These are phyloP conservation scores for Silene noctiflora DNA, from an alignment of 179 eudicot genomes.

Conservation along the genomic window DNA sequence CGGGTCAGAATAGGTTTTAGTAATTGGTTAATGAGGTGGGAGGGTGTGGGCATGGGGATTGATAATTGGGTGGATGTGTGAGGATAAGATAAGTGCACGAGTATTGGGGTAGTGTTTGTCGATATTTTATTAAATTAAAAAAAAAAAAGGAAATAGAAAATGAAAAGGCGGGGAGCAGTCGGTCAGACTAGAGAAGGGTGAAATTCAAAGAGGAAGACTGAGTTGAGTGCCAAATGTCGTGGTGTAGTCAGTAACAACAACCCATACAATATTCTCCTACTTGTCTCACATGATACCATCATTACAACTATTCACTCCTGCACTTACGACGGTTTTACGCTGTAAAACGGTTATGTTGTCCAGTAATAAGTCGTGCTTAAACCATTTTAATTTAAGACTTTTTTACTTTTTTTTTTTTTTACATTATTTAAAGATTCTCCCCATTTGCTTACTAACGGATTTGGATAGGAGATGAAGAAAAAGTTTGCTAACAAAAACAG, in stretches of 20 bases:
- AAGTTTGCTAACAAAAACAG: no score
- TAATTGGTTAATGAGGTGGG: no score
- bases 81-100: slow-evolving; percentile 25
- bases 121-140: neutral
- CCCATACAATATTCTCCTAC: slow-evolving; percentile 12
- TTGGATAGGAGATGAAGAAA: no score
- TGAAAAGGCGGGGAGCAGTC: neutral
- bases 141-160: neutral
- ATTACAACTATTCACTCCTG: neutral
- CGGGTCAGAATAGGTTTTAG: no score
- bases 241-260: neutral
- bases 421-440: no score
- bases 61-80: slow-evolving; percentile 3
- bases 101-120: slow-evolving; percentile 12
- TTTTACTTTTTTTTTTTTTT: no score
- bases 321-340: no score
- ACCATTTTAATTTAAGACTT: no score
- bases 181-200: neutral
- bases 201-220: neutral
- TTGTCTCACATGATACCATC: neutral
- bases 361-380: no score
- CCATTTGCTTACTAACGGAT: no score
- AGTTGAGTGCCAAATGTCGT: neutral
- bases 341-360: no score
- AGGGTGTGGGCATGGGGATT: no score